Base-by-base conservation (phyloP, 768 basidiomycete genomes). In the Polyporus arcularius region DNA sequence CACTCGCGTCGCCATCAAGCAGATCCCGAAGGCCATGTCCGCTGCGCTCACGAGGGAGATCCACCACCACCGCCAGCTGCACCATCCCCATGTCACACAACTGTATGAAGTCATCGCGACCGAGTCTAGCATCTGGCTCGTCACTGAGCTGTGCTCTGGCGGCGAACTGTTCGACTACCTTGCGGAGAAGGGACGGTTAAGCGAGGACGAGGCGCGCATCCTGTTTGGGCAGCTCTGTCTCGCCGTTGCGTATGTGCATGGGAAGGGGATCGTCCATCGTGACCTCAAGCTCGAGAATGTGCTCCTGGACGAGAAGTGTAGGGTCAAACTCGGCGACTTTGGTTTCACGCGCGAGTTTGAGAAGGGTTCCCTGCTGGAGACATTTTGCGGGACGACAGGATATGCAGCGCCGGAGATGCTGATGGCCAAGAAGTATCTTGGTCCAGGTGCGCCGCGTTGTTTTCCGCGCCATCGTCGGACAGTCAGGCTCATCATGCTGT, bases 121-220 rank as follows among this genome's bases (percentile, higher is more conserved):
- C 1, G 97, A 99, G 76, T 84, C 85, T 28, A 84, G 86, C 65
- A 96, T 99, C 71, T 98, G 95, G 94, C 94, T 99, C 59, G 90
- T 99, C 45, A 93, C 95, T 15, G 97, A 99, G 71, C 87, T 99
- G 38, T 98, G 97, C 75, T 89, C 87, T 47, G 97, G 97, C 10
- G 97, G 97, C 42, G 97, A 99, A 74, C 84, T 99, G 31, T 99
- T 98, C 75, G 97, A 98, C 75, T 98, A 98, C 71, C 88, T 99
- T 26, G 93, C 90, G 14, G 97, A 99, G 79, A 92, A 96, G 68
- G 93, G 94, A 21, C 83, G 96, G 3, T 73, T 98, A 55, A 77
- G 84, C 21, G 94, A 96, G 73, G 84, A 87, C 43, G 97, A 99
- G 75, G 81, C 93, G 4, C 85, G 85, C 67, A 76, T 89, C 21